phyloP scores from a whole-genome alignment of 148 eudicot species.

The Fagopyrum tataricum region DNA sequence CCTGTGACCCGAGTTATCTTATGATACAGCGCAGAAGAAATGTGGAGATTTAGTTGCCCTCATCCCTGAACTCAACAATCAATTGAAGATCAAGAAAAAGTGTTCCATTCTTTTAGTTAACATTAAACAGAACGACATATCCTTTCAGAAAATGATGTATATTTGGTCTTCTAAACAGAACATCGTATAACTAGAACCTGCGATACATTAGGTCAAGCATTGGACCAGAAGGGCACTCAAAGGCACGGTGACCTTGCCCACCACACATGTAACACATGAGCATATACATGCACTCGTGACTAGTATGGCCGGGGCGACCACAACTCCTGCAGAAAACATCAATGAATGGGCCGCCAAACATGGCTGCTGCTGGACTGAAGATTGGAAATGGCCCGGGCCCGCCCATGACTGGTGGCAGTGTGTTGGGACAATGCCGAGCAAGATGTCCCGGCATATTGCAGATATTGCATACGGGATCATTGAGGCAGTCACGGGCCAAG shows the following conservation, averaged over 20 bases:
- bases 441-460: slow-evolving; percentile 30
- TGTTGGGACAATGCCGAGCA: slow-evolving; percentile 30
- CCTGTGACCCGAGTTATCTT: too few species aligned
- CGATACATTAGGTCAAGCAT: slow-evolving; percentile 27
- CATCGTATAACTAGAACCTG: slow-evolving; percentile 19
- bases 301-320: slow-evolving; percentile 29
- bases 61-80: too few species aligned
- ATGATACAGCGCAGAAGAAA: too few species aligned
- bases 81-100: too few species aligned
- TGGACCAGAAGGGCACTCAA: slow-evolving; percentile 31
- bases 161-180: background rate
- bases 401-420: slow-evolving; percentile 15
- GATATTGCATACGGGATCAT: slow-evolving; percentile 29
- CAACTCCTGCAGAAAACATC: slow-evolving; percentile 28
- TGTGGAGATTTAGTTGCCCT: too few species aligned
- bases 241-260: slow-evolving; percentile 29
- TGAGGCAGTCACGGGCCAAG: slow-evolving; percentile 39
- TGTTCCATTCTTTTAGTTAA: too few species aligned
- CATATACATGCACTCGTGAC: slow-evolving; percentile 27
- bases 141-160: too few species aligned
- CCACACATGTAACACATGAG: slow-evolving; percentile 28
- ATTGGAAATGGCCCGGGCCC: slow-evolving; percentile 18
- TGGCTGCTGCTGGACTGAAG: slow-evolving; percentile 15
- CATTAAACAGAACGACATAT: too few species aligned
- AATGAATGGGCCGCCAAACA: slow-evolving; percentile 19